Base-by-base conservation (phyloP, 306 rosid genomes). In the Vigna radiata region DNA sequence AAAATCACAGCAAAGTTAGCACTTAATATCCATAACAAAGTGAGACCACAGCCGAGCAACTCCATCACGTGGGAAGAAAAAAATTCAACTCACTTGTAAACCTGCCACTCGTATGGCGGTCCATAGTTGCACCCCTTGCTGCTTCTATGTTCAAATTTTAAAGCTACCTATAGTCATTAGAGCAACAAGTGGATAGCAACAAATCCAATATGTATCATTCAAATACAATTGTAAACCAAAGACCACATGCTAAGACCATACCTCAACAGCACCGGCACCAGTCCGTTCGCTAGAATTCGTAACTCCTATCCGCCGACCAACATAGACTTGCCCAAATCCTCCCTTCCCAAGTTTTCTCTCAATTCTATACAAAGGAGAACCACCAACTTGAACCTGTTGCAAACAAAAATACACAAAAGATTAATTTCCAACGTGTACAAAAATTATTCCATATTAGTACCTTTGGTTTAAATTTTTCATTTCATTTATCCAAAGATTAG, bases 81-180 rank as follows among this genome's bases (percentile, higher is more conserved):
- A 33, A 2, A n/a, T 36, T 11, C 13, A 36, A 81, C 99, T 85
- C 84, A 96, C 99, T 75, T 90, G 91, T 96, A 96, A 21, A 96
- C 97, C 77, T 92, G 93, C 99, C 99, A 96, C 83, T 96, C 99
- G 41, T 86, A 82, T 8, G 99, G 99, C 17, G 99, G 96, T 75
- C 97, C 98, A 74, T 87, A 88, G 76, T 86, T 92, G 75, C 99
- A 96, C 43, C 99, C 99, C 84, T 92, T 92, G 84, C 99, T 92
- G 75, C 83, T 96, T 87, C 87, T 86, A 78, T 92, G 98, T 88
- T 96, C 99, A 7, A 96, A 91, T 83, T 96, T 96, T 71, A 96
- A 89, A 31, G 99, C 99, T 79, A 96, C 98, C 99, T 96, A 81
- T 53, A 60, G 27, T 58, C 72, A 75, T 15, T 23, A 15, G 14